Evolutionary conservation across 2,329 filamentous ascomycete species (phyloP), one percentile per base, ranked within the genome.

Genomic region (Cladophialophora yegresii): DNA sequence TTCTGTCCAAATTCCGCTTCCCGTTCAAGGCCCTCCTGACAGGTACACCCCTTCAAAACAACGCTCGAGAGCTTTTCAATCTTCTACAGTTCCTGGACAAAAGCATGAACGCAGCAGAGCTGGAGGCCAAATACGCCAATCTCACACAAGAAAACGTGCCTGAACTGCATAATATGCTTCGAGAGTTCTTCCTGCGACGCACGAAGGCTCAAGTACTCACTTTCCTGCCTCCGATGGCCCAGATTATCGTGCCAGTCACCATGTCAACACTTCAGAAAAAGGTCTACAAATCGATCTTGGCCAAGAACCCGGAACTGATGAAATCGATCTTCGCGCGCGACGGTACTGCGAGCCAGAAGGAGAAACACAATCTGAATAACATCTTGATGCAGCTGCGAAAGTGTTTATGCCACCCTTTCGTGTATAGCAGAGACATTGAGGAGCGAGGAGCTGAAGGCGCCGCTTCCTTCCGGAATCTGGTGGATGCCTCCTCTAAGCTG

Each of bases 221-320:
- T 45, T 96, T 97, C 76, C 81, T 99, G 9, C 95, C 95, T 0
- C 89, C 93, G 0, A 92, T 99, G 86, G 89, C 90, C 1, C 93
- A 98, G 73, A 92, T 99, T 71, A 98, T 99, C 67, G 80, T 99
- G 4, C 95, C 95, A 0, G 88, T 99, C n/a, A 93, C 91, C 2
- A 97, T 98, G 93, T 93, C 91, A 1, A 83, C 92, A 13, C 81
- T 99, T 12, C 96, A 99, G 75, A 95, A 96, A 80, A 95, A 92
- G 74, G 83, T 99, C 0, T 96, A 95, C 79, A 95, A 93, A 74
- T 96, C 90, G 1, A 97, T 99, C 71, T 85, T 99, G 71, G 87
- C 90, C 13, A 95, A 96, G 76, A 96, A 96, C 66, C 90, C 93
- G 0, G 85, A 96, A 59, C 83, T 99, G 8, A 93, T 99, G 73